phyloP scores from a whole-genome alignment of 345 rosid species.

The Brassica carinata region DNA sequence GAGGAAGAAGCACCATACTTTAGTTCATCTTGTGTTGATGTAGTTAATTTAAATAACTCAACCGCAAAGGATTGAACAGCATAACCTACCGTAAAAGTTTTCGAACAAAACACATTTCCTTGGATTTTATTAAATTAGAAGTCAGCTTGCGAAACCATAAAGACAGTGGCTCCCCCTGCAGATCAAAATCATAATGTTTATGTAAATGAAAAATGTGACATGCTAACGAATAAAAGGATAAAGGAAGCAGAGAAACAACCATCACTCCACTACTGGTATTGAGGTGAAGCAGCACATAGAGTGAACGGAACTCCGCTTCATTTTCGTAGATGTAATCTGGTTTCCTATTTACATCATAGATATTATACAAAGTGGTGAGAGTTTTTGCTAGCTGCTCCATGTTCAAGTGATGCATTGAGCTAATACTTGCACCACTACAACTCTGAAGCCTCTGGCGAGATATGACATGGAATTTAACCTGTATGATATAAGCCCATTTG shows the following conservation, averaged over 20 bases:
- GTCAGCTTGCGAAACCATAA: conserved; percentile 77
- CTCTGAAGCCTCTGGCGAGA: conserved; percentile 73
- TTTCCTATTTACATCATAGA: conserved; percentile 68
- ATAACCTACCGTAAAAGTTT: conserved; percentile 59
- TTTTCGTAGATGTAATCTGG: conserved; percentile 45
- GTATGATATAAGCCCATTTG: conserved; percentile 20
- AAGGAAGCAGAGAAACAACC: conserved; percentile 50
- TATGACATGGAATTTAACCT: conserved; percentile 82
- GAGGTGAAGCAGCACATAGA: conserved; percentile 83
- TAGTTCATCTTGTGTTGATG: background rate
- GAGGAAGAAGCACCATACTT: background rate
- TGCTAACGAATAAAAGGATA: conserved; percentile 21
- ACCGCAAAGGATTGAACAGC: conserved; percentile 5
- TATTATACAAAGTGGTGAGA: conserved; percentile 65
- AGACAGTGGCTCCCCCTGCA: conserved; percentile 90
- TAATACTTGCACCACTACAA: conserved; percentile 45
- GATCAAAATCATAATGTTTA: conserved; percentile 24
- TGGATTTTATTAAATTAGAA: conserved; percentile 55
- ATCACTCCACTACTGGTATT: conserved; percentile 52
- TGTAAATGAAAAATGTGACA: conserved; percentile 24
- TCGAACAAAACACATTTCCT: conserved; percentile 77
- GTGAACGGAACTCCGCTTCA: conserved; percentile 78
- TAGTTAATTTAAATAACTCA: background rate
- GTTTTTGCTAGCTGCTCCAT: conserved; percentile 89
- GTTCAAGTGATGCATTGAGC: conserved; percentile 74